phyloP scores from a whole-genome alignment of 2,329 filamentous ascomycete genomes.

The Hypoxylon sp. region DNA sequence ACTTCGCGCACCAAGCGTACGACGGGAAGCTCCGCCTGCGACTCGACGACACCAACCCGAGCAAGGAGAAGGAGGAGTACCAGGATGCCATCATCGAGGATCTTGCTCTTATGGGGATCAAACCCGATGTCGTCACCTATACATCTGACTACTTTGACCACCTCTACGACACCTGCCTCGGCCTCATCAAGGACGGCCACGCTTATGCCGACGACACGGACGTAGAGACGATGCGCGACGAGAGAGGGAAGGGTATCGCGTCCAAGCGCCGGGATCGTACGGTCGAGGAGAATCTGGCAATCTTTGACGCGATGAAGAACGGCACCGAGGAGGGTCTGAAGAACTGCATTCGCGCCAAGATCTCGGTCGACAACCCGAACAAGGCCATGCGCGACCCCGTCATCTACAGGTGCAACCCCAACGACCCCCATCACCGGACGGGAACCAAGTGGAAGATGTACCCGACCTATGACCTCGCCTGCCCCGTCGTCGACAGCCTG shows the following conservation, averaged over 20 bases:
- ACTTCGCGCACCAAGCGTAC: conserved; percentile 94
- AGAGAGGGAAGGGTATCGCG: conserved; percentile 84
- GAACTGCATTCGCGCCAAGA: conserved; percentile 95
- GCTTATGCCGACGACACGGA: conserved; percentile 96
- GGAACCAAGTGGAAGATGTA: conserved; percentile 84
- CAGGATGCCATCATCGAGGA: conserved; percentile 95
- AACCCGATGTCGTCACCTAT: conserved; percentile 84
- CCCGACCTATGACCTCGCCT: conserved; percentile 87
- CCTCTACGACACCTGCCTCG: conserved; percentile 84
- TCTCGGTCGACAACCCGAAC: conserved; percentile 90
- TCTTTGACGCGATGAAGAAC: conserved; percentile 93
- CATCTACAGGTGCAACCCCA: conserved; percentile 90
- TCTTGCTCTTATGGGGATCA: conserved; percentile 88
- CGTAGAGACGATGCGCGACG: conserved; percentile 83
- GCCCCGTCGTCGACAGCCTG: conserved; percentile 79
- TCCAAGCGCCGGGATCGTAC: conserved; percentile 81
- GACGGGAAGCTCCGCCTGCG: conserved; percentile 89
- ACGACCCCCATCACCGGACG: conserved; percentile 76
- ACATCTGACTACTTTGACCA: conserved; percentile 96
- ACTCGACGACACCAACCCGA: conserved; percentile 97
- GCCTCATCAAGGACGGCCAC: conserved; percentile 84
- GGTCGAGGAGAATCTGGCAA: conserved; percentile 83
- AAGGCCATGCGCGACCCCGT: conserved; percentile 96
- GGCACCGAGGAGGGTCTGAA: conserved; percentile 79
- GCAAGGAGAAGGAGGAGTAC: conserved; percentile 96